These are phyloP conservation scores for Boletus pseudo-olivaceus DNA, from an alignment of 768 basidiomycete genomes.

Conservation along the genomic window DNA sequence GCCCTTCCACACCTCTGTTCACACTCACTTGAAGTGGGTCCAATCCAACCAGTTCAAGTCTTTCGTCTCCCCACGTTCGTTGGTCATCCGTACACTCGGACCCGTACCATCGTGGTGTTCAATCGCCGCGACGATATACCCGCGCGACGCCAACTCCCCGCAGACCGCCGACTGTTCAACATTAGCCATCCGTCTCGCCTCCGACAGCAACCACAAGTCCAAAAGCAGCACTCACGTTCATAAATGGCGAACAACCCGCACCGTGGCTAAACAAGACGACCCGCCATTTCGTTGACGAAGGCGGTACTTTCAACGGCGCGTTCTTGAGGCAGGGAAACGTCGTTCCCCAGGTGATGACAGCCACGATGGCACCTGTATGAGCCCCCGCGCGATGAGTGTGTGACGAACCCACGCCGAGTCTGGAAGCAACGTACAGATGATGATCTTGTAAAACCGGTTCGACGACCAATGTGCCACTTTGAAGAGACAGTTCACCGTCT, in stretches of 20 bases:
- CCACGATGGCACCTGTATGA: constrained; percentile 20
- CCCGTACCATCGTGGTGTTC: constrained; percentile 49
- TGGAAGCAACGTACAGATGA: constrained; percentile 18
- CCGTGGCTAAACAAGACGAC: constrained; percentile 48
- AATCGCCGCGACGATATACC: constrained; percentile 43
- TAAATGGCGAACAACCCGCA: constrained; percentile 38
- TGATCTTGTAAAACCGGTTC: constrained; percentile 22
- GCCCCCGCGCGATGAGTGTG: neutral
- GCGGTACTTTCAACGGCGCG: constrained; percentile 21
- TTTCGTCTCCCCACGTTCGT: constrained; percentile 19
- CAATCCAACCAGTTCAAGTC: constrained; percentile 35
- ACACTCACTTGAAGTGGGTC: constrained; percentile 24
- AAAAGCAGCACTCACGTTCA: constrained; percentile 27
- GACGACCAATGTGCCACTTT: constrained; percentile 31
- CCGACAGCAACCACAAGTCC: neutral
- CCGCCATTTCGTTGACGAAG: constrained; percentile 28
- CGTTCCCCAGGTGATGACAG: constrained; percentile 28
- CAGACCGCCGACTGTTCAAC: constrained; percentile 34
- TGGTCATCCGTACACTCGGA: constrained; percentile 30
- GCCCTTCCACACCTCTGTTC: neutral
- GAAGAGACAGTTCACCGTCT: constrained; percentile 32
- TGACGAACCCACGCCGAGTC: neutral
- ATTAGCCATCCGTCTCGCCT: neutral
- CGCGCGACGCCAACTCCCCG: constrained; percentile 41
- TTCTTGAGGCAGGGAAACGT: constrained; percentile 31